Evolutionary conservation across 306 rosid genomes (phyloP).

Genomic region (Quercus gilva): DNA sequence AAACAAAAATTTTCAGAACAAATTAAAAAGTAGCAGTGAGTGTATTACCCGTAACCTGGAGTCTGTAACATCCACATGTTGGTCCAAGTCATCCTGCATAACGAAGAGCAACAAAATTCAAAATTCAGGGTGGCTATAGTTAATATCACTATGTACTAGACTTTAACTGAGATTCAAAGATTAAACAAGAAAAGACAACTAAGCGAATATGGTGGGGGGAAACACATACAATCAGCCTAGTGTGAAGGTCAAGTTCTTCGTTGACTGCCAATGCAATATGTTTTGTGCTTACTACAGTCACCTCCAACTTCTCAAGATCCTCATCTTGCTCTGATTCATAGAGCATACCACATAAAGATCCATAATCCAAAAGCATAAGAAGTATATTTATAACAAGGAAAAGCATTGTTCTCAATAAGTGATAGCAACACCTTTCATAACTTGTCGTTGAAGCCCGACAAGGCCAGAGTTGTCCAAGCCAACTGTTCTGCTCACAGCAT

Average conservation of each 20-base stretch:
- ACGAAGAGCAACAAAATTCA: constrained; percentile 1
- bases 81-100: constrained; percentile 92
- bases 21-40: constrained; percentile 23
- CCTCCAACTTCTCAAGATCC: constrained; percentile 94
- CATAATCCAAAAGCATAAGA: constrained; percentile 18
- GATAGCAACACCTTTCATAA: constrained; percentile 72
- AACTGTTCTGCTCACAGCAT: constrained; percentile 70
- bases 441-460: constrained; percentile 86
- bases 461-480: constrained; percentile 84
- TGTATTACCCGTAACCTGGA: constrained; percentile 77
- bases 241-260: constrained; percentile 89
- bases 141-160: background rate
- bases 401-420: constrained; percentile 10
- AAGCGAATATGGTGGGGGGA: background rate
- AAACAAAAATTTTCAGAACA: constrained; percentile 2
- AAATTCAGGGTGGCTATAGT: background rate
- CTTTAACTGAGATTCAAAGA: constrained; percentile 1
- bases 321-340: constrained; percentile 89
- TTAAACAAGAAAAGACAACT: constrained; percentile 1
- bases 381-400: background rate
- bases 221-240: constrained; percentile 81
- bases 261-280: constrained; percentile 98
- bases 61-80: constrained; percentile 88
- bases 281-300: constrained; percentile 85
- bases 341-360: constrained; percentile 26